These are phyloP conservation scores for Aspergillus sp. DNA, from an alignment of 2,329 filamentous ascomycete genomes.

Conservation along the genomic window DNA sequence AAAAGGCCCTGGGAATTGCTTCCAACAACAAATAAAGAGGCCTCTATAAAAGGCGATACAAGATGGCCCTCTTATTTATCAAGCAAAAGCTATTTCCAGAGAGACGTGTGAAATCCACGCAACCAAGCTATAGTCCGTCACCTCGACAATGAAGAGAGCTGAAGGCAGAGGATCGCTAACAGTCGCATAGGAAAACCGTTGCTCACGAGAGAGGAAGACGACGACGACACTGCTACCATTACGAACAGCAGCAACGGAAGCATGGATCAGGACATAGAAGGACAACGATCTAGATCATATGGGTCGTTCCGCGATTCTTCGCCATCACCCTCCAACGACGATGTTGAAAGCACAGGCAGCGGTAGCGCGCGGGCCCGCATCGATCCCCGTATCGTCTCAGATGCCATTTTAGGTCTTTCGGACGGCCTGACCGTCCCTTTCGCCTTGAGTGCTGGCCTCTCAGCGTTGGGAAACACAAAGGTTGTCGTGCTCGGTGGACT, in stretches of 20 bases:
- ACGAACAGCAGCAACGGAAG: constrained; percentile 23
- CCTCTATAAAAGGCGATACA: not conserved
- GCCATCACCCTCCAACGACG: constrained; percentile 21
- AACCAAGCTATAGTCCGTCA: constrained; percentile 16
- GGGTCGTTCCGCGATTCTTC: constrained; percentile 30
- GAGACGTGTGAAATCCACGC: constrained; percentile 12
- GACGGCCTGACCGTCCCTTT: constrained; percentile 80
- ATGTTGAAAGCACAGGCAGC: constrained; percentile 21
- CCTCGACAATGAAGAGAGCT: constrained; percentile 5
- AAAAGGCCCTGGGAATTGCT: not conserved
- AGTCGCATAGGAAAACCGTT: constrained; percentile 31
- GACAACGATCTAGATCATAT: constrained; percentile 35
- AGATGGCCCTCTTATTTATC: constrained; percentile 41
- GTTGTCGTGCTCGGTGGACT: constrained; percentile 71
- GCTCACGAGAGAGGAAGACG: constrained; percentile 22
- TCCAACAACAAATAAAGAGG: not conserved
- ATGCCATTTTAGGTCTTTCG: constrained; percentile 72
- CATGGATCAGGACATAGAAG: constrained; percentile 32
- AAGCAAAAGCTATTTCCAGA: constrained; percentile 39
- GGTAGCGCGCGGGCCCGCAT: constrained; percentile 33
- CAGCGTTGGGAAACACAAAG: constrained; percentile 60
- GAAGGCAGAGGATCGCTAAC: constrained; percentile 1
- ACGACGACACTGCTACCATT: constrained; percentile 18
- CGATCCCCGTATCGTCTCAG: constrained; percentile 49
- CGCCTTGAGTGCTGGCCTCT: constrained; percentile 71